Percentiles rank a stretch among this genome's conserved stretches.
Conservation (phyloP, 2,329 filamentous ascomycete species). For the Plenodomus lindquistii region DNA sequence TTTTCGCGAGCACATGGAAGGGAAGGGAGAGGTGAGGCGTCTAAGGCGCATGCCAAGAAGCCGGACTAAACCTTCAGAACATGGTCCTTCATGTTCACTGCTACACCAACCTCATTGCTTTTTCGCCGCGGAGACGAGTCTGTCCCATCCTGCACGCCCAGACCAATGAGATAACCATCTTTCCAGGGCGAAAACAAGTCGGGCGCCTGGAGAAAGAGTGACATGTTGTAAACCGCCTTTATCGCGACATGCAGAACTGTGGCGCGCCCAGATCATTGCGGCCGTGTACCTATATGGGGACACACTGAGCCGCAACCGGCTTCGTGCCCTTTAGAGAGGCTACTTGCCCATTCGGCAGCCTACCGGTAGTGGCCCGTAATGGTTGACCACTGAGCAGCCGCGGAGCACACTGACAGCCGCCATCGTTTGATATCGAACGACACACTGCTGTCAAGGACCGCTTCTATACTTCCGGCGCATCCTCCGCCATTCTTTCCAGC, state of each 20-base stretch:
- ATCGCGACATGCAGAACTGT: not conserved
- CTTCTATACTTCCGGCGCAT: conserved; percentile 2
- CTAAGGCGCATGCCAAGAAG: too few species aligned
- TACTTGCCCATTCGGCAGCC: not conserved
- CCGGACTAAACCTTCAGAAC: too few species aligned
- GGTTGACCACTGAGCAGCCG: not conserved
- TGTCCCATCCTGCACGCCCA: too few species aligned
- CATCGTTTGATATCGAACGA: not conserved
- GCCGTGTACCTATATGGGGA: not conserved
- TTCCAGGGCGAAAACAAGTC: not conserved
- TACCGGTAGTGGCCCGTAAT: not conserved
- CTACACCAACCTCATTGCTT: too few species aligned
- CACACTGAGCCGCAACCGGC: not conserved
- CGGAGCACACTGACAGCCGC: not conserved
- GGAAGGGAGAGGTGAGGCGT: too few species aligned
- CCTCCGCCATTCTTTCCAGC: conserved; percentile 9
- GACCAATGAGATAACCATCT: too few species aligned
- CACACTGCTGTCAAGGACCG: not conserved
- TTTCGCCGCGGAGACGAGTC: too few species aligned
- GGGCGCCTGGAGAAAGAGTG: too few species aligned
- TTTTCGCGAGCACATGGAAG: too few species aligned
- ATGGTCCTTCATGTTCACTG: too few species aligned
- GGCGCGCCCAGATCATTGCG: not conserved
- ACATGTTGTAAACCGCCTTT: not conserved
- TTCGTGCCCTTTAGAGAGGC: not conserved